Evolutionary conservation across 345 rosid genomes (phyloP), one percentile per base, ranked within the genome.

Genomic region (Citrus mangshanensis): DNA sequence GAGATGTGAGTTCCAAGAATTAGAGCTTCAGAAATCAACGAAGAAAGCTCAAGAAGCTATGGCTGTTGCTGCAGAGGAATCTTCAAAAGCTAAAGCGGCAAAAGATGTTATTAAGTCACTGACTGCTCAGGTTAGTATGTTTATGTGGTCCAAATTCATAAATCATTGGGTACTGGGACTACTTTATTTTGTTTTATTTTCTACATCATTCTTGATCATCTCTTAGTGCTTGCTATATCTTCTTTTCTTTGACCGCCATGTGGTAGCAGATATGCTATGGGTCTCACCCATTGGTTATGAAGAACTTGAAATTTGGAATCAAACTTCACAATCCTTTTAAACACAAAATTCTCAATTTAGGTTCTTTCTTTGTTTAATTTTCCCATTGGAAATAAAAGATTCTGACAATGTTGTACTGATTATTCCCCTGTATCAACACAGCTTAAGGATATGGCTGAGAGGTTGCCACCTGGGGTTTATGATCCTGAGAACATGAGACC

Each of bases 41-140:
- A 94, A 86, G 87, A 91, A 89, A 86, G 83, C 88, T n/a, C 93
- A 93, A 85, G 97, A 96, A 85, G 95, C 98, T 55, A 80, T 85
- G 89, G 83, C 78, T 54, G 59, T 88, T 77, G 97, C 94, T 80
- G 84, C 93, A 12, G 97, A 93, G 63, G 98, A 94, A 85, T 86
- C 99, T 21, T 86, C 91, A 28, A 96, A 91, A 85, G 89, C 95
- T 64, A 91, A 85, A 89, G 95, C 94, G 70, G 97, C 97, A 80
- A 96, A 94, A 86, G 99, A 96, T 73, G 99, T 94, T 75, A 94
- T 96, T 75, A 96, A 90, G 83, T 96, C 97, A 19, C 91, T 96
- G 55, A 96, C 98, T 70, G 89, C 93, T 55, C 98, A 94, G 97
- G 99, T 93, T 73, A 70, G 56, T 70, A 84, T 75, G 51, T 77